Percentiles rank a stretch among this genome's conserved stretches.
Conservation (phyloP, 1,284 basidiomycete genomes). For the Paramarasmius palmivorus region DNA sequence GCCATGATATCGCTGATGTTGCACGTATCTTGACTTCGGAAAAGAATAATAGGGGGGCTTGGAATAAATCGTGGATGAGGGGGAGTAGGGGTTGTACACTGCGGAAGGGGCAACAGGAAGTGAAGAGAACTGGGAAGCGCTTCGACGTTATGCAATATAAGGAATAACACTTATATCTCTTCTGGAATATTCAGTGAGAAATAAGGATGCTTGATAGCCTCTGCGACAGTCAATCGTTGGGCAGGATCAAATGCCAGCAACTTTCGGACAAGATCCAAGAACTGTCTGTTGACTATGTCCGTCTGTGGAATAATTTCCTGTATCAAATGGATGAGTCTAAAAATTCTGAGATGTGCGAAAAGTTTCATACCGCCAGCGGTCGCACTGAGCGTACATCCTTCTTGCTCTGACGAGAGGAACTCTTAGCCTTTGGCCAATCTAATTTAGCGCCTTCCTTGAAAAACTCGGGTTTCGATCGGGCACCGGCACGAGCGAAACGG, state of each 20-base stretch:
- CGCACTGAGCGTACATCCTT: conserved; percentile 93
- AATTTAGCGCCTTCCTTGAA: conserved; percentile 85
- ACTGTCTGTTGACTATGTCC: conserved; percentile 74
- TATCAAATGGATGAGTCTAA: conserved; percentile 17
- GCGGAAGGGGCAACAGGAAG: conserved; percentile 7
- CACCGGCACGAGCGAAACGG: conserved; percentile 72
- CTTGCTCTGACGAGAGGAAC: conserved; percentile 85
- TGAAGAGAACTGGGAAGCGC: conserved; percentile 8
- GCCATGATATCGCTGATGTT: neutral
- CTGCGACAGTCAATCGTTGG: conserved; percentile 82
- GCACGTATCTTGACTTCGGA: neutral
- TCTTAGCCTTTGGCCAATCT: conserved; percentile 90
- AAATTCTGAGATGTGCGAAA: conserved; percentile 7
- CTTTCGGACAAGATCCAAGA: conserved; percentile 85
- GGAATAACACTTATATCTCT: conserved; percentile 43
- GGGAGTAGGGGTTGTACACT: conserved; percentile 14
- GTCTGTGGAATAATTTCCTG: conserved; percentile 84
- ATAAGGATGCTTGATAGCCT: conserved; percentile 88
- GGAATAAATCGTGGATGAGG: neutral
- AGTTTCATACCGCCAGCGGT: conserved; percentile 62
- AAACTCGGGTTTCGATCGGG: conserved; percentile 85
- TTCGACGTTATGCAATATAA: conserved; percentile 10
- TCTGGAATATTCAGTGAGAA: conserved; percentile 66
- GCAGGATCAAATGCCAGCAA: conserved; percentile 92
- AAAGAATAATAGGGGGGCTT: neutral